Evolutionary conservation across 2,329 filamentous ascomycete species (phyloP), one percentile per base, ranked within the genome.

Genomic region (Ophiosphaerella herpotricha): DNA sequence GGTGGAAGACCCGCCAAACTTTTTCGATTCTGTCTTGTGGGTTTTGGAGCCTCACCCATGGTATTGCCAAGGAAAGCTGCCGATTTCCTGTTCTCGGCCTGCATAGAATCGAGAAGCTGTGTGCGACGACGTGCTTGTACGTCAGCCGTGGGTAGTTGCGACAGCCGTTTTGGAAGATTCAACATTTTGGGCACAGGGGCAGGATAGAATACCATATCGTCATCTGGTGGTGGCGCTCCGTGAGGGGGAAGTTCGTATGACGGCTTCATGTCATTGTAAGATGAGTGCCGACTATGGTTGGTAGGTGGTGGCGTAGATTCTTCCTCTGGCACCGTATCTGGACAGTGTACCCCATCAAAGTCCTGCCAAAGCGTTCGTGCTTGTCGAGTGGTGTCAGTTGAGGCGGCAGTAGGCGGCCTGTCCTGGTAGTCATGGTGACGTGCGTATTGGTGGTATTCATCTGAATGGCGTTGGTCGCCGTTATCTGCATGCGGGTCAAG

Each of bases 131-230:
- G 82, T 48, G 91, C 87, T 47, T 86, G 82, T 5, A 85, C 80
- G 8, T 80, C 75, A 2, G 83, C 76, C 45, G 87, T 83, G 7
- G 88, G 85, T 44, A 85, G 82, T 63, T 87, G 89, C 1, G 92
- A 96, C 43, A 97, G 77, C 63, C 91, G 89, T 38, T 91, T 91
- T 1, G 94, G 94, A 11, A 99, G 77, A 63, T 96, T 97, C 49
- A 99, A 81, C 86, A 96, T 92, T 55, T 89, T 87, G 3, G 94
- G 94, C 2, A 99, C 94, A 1, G 91, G 92, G 3, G 94, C 94
- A 12, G 94, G 94, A 71, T 99, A 99, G 74, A 88, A 97, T 8
- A 96, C 85, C 90, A 97, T 96, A 61, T 86, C 80, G 58, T 93
- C 85, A 4, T 85, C 87, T 1, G 87, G 87, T 23, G 81, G 78